A percentile compares a stretch with the other conserved stretches of the same genome.
Conservation (phyloP, 2,329 filamentous ascomycete genomes). For the Trichoderma simmonsii region DNA sequence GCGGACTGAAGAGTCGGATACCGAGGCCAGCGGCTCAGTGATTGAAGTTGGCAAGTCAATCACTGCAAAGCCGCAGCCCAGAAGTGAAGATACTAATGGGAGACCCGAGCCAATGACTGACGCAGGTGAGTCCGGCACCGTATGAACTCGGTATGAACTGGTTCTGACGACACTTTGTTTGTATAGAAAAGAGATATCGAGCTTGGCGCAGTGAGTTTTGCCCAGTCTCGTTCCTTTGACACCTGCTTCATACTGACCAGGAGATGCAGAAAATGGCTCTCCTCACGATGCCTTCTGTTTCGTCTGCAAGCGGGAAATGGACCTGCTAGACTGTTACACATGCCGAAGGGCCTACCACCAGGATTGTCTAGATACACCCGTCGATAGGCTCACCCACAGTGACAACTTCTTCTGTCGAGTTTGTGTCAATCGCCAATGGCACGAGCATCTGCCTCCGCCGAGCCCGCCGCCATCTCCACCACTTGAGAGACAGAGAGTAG, state of each 20-base stretch:
- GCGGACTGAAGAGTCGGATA: constrained; percentile 6
- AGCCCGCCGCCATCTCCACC: constrained; percentile 15
- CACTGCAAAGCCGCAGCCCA: not conserved
- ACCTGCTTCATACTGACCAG: not conserved
- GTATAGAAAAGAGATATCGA: constrained; percentile 11
- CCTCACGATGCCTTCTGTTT: constrained; percentile 9
- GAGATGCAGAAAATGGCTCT: not conserved
- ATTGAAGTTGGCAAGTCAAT: not conserved
- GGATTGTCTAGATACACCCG: not conserved
- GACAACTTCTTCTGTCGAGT: constrained; percentile 13
- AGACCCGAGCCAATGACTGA: not conserved
- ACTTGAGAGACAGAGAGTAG: constrained; percentile 5
- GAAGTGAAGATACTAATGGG: not conserved
- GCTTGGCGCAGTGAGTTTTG: constrained; percentile 11
- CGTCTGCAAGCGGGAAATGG: not conserved
- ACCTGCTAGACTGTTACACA: constrained; percentile 9
- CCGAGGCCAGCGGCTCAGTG: not conserved
- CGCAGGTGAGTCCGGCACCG: not conserved
- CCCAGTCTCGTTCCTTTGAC: not conserved
- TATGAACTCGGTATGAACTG: not conserved
- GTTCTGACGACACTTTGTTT: not conserved
- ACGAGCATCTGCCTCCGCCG: constrained; percentile 10
- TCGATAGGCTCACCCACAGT: not conserved
- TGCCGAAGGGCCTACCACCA: constrained; percentile 12
- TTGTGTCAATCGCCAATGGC: constrained; percentile 12